Percentiles rank a stretch among this genome's conserved stretches.
Evolutionary conservation across 2,329 filamentous ascomycete species (phyloP).

Genomic region (Penicillium paneum): DNA sequence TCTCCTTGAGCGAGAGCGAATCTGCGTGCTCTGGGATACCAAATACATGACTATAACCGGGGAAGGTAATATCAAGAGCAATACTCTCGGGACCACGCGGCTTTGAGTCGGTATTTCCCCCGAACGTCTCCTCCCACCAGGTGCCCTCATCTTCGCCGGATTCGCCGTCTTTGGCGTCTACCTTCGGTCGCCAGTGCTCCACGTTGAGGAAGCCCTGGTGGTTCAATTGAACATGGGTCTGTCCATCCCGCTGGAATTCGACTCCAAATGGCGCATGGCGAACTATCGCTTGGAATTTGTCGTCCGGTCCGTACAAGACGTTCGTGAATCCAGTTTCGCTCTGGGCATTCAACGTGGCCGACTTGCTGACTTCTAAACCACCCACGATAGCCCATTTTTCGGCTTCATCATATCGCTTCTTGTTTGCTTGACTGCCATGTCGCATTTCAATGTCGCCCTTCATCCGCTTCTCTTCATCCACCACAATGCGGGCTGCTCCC

Average conservation of each 20-base stretch:
- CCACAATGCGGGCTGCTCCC: constrained; percentile 77
- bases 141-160: constrained; percentile 65
- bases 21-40: constrained; percentile 93
- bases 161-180: constrained; percentile 61
- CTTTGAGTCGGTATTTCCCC: constrained; percentile 91
- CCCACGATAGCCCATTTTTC: constrained; percentile 84
- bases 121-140: constrained; percentile 97
- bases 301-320: constrained; percentile 73
- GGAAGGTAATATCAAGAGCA: constrained; percentile 85
- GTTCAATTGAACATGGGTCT: constrained; percentile 82
- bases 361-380: constrained; percentile 68
- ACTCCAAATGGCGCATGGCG: constrained; percentile 78
- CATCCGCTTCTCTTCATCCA: constrained; percentile 87
- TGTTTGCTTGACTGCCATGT: constrained; percentile 77
- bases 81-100: constrained; percentile 93
- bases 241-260: constrained; percentile 80
- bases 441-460: constrained; percentile 86
- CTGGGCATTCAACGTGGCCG: constrained; percentile 65
- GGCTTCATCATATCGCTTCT: constrained; percentile 92
- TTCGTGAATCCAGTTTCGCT: constrained; percentile 65
- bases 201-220: constrained; percentile 85
- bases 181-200: constrained; percentile 91
- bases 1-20: constrained; percentile 82
- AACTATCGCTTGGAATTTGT: constrained; percentile 77
- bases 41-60: constrained; percentile 86